Base-by-base conservation (phyloP, 805 yeast species). In the Zygosaccharomyces gambellarensis region DNA sequence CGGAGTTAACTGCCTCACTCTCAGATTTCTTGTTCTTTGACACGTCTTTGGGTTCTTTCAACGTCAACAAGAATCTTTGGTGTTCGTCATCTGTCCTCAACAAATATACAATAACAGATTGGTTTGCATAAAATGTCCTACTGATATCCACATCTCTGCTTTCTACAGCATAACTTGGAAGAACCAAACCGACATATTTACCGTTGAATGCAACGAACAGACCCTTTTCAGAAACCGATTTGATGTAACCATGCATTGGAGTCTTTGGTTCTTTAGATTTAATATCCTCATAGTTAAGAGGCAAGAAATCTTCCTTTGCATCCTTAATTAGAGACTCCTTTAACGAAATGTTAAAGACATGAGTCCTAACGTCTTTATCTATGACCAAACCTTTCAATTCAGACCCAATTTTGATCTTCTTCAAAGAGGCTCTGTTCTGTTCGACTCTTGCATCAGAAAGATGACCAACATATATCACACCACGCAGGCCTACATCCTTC, bases 201-300 rank as follows among this genome's bases (percentile, higher is more conserved):
- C 86, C 85, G 49, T 83, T 88, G 68, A 92, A 92, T 0, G 84
- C 79, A 50, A 92, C 85, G 64, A 92, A 92, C 10, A 89, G 73
- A 55, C 98, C 98, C 63, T 77, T 76, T 40, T 76, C 77, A n/a
- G 95, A 87, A 17, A 85, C 80, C 17, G 90, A 83, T 56, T 81
- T 85, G 36, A 92, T 80, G 64, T 75, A 90, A 39, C 98, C 99
- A 49, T 79, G 76, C 46, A 87, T 67, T 27, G 71, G 60, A 22
- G 71, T 70, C 39, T 71, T 70, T 8, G 80, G 77, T 11, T 74
- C 69, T 19, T 60, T 61, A 10, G 52, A 19, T 34, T 69, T 60
- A 42, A 90, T 72, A 36, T 87, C 95, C 14, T 74, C 72, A 60
- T 81, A 85, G 4, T 68, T 57, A 4, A 73, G 55, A 34, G 97